Conservation (phyloP, 2,329 filamentous ascomycete species). For the Fusarium euwallaceae region DNA sequence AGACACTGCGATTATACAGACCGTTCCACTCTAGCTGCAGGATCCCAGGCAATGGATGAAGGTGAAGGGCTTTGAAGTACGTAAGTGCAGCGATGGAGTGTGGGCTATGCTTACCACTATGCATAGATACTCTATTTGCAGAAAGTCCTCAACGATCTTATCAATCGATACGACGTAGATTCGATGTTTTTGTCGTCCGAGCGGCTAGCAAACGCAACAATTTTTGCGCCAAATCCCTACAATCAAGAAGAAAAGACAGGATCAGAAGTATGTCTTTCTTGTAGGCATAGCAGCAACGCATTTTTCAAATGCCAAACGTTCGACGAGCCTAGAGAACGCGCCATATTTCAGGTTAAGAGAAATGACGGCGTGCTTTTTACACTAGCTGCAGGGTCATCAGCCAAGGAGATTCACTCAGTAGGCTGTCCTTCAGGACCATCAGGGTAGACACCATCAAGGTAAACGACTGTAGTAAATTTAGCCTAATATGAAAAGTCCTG, state of each 20-base stretch:
- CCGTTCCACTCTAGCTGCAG: background rate
- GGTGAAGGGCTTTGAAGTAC: background rate
- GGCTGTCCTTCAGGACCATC: background rate
- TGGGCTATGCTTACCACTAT: background rate
- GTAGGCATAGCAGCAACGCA: background rate
- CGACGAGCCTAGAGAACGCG: background rate
- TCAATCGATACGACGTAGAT: background rate
- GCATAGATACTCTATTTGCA: background rate
- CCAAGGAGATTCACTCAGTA: background rate
- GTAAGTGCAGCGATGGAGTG: background rate
- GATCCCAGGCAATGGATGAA: background rate
- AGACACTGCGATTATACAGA: background rate
- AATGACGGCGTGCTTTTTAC: background rate
- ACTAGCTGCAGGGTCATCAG: background rate
- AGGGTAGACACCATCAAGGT: background rate
- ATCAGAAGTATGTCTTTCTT: background rate
- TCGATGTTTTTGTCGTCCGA: background rate
- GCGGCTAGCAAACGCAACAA: background rate
- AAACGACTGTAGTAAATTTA: no score
- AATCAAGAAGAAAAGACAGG: background rate
- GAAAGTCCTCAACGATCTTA: background rate
- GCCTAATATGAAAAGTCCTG: no score
- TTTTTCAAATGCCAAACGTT: background rate
- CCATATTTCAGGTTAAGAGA: background rate
- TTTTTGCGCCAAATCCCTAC: background rate